Percentiles rank a stretch among this genome's conserved stretches.
phyloP scores from a whole-genome alignment of 1,284 basidiomycete species.

The Inonotus hispidus region DNA sequence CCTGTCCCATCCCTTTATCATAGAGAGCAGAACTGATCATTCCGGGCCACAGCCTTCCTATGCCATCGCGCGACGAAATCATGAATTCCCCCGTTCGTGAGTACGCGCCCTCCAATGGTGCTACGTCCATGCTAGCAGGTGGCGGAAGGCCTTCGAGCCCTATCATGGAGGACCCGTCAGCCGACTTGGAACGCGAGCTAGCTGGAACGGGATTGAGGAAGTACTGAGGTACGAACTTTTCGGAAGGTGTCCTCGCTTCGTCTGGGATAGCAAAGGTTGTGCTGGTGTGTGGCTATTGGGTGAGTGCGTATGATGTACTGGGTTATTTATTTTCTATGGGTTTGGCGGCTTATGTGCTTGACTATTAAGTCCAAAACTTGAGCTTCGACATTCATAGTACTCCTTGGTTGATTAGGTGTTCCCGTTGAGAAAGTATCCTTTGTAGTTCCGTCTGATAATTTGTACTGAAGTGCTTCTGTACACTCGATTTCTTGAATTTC shows the following conservation, averaged over 20 bases:
- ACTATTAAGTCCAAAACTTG: too few species aligned
- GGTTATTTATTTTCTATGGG: not conserved
- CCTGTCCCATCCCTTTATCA: not conserved
- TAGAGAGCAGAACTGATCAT: not conserved
- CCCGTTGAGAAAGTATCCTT: too few species aligned
- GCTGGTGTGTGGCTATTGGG: not conserved
- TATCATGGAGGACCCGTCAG: constrained; percentile 80
- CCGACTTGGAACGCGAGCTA: constrained; percentile 80
- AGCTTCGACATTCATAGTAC: too few species aligned
- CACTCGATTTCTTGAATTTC: too few species aligned
- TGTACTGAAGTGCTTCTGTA: too few species aligned
- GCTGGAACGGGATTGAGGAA: constrained; percentile 30
- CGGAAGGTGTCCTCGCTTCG: not conserved
- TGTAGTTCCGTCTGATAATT: too few species aligned
- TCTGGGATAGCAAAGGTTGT: not conserved
- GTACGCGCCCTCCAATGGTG: constrained; percentile 57
- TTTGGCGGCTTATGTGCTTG: too few species aligned
- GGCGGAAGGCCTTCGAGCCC: constrained; percentile 45
- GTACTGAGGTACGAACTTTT: not conserved
- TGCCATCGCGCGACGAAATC: constrained; percentile 76
- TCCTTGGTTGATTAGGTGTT: too few species aligned
- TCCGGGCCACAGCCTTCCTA: constrained; percentile 48
- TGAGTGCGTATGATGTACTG: not conserved
- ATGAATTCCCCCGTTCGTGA: constrained; percentile 69
- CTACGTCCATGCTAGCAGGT: constrained; percentile 42